phyloP scores from a whole-genome alignment of 2,329 filamentous ascomycete genomes.

The Stenocarpella maydis region DNA sequence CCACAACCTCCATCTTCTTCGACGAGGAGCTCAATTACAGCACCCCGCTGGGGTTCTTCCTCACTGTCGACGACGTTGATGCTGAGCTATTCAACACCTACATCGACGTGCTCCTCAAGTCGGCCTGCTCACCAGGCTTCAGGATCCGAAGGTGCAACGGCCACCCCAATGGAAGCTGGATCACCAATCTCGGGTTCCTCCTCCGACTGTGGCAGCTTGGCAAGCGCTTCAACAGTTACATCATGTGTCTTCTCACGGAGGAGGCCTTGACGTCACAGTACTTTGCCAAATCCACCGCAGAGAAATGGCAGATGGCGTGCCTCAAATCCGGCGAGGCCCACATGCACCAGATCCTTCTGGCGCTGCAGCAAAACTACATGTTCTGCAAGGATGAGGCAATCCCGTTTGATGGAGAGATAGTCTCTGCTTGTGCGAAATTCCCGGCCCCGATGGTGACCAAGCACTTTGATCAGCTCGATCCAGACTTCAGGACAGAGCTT shows the following conservation, averaged over 20 bases:
- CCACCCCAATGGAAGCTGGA: too few relatives aligned
- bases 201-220: constrained; percentile 39
- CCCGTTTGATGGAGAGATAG: constrained; percentile 37
- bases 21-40: neutral
- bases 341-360: neutral
- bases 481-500: constrained; percentile 34
- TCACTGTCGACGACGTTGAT: neutral
- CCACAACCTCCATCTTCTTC: neutral
- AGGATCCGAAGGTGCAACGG: constrained; percentile 34
- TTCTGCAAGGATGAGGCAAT: constrained; percentile 36
- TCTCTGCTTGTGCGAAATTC: constrained; percentile 37
- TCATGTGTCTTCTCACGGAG: constrained; percentile 30
- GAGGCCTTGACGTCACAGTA: constrained; percentile 36
- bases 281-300: constrained; percentile 27
- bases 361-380: constrained; percentile 30
- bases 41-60: neutral
- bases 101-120: neutral
- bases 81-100: constrained; percentile 1
- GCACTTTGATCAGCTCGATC: constrained; percentile 35
- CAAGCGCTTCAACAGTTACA: constrained; percentile 36
- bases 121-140: constrained; percentile 24
- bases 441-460: constrained; percentile 38
- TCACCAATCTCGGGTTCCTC: neutral
- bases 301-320: neutral
- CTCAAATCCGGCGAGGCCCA: neutral